Conservation (phyloP, 805 yeast genomes). For the Komagataella populi region DNA sequence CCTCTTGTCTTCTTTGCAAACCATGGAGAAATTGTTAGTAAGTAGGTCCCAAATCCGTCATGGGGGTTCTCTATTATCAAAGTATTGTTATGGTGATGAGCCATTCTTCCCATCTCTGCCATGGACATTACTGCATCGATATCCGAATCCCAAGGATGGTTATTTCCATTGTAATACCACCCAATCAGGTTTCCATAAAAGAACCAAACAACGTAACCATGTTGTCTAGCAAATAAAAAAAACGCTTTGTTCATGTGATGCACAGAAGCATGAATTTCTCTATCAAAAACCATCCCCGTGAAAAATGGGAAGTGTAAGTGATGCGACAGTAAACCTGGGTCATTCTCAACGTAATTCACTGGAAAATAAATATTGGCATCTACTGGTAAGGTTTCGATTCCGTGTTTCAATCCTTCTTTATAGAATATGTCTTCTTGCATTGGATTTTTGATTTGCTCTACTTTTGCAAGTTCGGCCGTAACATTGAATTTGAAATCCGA, state of each 20-base stretch:
- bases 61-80: constrained; percentile 23
- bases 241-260: constrained; percentile 33
- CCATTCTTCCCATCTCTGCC: constrained; percentile 20
- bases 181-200: constrained; percentile 40
- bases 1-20: constrained; percentile 12
- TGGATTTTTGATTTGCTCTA: background rate
- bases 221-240: constrained; percentile 27
- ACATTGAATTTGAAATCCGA: background rate
- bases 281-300: constrained; percentile 19
- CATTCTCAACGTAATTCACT: background rate
- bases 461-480: background rate
- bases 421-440: background rate
- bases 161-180: constrained; percentile 37
- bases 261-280: constrained; percentile 23
- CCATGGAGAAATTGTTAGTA: constrained; percentile 1
- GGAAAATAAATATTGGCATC: background rate
- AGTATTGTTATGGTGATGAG: constrained; percentile 25
- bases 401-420: background rate
- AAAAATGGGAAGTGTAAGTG: constrained; percentile 21
- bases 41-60: constrained; percentile 18
- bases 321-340: constrained; percentile 2
- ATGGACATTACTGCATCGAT: constrained; percentile 28
- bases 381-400: background rate
- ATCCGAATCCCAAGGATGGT: constrained; percentile 40
- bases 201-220: constrained; percentile 21